These are phyloP conservation scores for Penicillium italicum DNA, from an alignment of 2,329 filamentous ascomycete species.

Conservation along the genomic window DNA sequence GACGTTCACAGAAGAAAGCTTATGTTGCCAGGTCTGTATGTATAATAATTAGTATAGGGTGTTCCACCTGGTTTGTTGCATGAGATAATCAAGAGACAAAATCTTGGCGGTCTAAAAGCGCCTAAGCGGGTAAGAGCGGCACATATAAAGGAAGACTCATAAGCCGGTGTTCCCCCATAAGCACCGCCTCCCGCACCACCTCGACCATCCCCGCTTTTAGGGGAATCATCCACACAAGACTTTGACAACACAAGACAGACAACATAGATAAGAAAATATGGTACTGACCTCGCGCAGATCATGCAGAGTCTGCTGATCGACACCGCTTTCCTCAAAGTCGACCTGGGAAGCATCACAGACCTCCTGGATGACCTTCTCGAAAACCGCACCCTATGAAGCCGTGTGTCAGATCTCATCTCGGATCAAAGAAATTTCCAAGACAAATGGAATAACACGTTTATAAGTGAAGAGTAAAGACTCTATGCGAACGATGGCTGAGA, in stretches of 20 bases:
- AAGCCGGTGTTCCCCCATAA: conserved; percentile 39
- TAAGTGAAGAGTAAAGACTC: neutral
- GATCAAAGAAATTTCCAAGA: neutral
- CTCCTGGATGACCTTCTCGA: conserved; percentile 85
- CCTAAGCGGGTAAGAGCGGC: conserved; percentile 32
- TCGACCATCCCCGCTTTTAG: conserved; percentile 30
- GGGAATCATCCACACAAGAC: conserved; percentile 15
- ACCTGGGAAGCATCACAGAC: conserved; percentile 87
- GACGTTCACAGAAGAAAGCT: conserved; percentile 77
- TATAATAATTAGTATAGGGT: conserved; percentile 7
- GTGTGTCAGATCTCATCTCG: conserved; percentile 26
- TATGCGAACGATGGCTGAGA: conserved; percentile 25
- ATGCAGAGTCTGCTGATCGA: conserved; percentile 80
- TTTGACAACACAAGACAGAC: conserved; percentile 3
- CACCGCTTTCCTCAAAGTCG: conserved; percentile 95
- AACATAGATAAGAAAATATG: conserved; percentile 9
- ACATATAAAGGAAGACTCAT: conserved; percentile 43
- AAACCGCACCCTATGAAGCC: conserved; percentile 65
- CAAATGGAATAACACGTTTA: neutral
- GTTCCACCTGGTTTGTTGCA: conserved; percentile 8
- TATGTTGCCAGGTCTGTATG: conserved; percentile 84
- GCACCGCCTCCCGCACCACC: conserved; percentile 36
- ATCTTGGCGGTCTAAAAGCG: conserved; percentile 25
- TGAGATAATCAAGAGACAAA: conserved; percentile 13
- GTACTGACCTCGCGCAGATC: conserved; percentile 79